Base-by-base conservation (phyloP, 257 asterid species). In the Striga asiatica region DNA sequence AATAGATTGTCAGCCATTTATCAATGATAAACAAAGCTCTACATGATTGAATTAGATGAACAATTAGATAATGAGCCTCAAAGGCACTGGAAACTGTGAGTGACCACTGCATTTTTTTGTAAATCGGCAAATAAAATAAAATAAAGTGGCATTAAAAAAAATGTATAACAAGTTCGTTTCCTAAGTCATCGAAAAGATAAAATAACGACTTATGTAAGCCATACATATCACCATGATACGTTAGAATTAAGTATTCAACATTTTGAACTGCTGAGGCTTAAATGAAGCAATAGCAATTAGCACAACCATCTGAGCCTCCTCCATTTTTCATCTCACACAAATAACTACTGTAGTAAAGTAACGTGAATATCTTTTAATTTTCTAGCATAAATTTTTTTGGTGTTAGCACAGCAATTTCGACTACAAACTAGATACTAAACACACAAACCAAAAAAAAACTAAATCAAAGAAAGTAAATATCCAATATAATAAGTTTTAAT, bases 101-200 rank as follows among this genome's bases (percentile, higher is more conserved):
- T 13, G 14, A 46, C 23, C 43, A 39, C 27, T 55, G 38, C 50
- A 2, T 38, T 38, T 13, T 38, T 13, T 34, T 24, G 56, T 13
- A 31, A 22, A 64, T 47, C 42, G 47, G 38, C 28, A 31, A 45
- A 50, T n/a, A 14, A 18, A 38, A 58, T 58, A 43, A 56, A 50
- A 51, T 14, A 5, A 17, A 5, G 56, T 50, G 47, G 28, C 27
- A 23, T 8, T 12, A 7, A 23, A 28, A 32, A 37, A 51, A 58
- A 41, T 10, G 20, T 35, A 46, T 32, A 8, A 27, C 49, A 52
- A 20, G 24, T 34, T 54, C 7, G 13, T 66, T 34, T 41, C 56
- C 53, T 28, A 39, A 8, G 12, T 19, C 8, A 39, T 24, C 25
- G 3, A 61, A 24, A 67, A 12, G 34, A 34, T 19, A 59, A 57